phyloP scores from a whole-genome alignment of 345 rosid genomes.

The sweet orange (Citrus sinensis) region DNA sequence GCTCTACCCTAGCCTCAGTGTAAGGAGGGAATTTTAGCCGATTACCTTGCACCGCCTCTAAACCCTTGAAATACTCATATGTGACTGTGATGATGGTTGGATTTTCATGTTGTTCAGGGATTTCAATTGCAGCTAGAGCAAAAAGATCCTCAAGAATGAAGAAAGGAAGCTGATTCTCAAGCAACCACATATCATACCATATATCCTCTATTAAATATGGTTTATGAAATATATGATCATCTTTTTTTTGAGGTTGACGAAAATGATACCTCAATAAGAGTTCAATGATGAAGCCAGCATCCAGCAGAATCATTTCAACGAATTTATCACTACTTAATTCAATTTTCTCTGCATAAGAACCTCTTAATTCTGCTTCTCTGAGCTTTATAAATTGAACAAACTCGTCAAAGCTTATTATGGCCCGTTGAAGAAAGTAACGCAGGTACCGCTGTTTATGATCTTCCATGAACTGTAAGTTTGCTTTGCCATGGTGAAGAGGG shows the following conservation, averaged over 20 bases:
- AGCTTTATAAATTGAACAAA: no score
- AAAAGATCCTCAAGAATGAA: constrained; percentile 9
- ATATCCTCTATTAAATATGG: background rate
- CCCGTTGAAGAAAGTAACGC: no score
- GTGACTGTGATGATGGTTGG: background rate
- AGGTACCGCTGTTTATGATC: no score
- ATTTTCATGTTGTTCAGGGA: background rate
- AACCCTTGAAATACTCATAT: background rate
- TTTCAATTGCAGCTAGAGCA: background rate
- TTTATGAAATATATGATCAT: constrained; percentile 6
- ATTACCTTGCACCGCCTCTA: background rate
- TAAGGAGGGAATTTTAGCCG: background rate
- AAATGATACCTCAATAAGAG: background rate
- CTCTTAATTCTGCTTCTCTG: background rate
- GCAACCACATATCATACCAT: background rate
- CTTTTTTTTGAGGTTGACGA: no score
- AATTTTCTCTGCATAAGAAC: constrained; percentile 10
- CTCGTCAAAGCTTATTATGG: no score
- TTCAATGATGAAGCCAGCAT: constrained; percentile 10
- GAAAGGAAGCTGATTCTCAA: constrained; percentile 17
- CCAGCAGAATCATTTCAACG: background rate
- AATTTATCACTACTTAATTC: background rate
- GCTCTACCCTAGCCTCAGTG: background rate
- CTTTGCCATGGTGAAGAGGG: constrained; percentile 16
- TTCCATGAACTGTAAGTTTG: no score